These are phyloP conservation scores for Arthrinium phaeospermum DNA, from an alignment of 2,329 filamentous ascomycete genomes.

Conservation along the genomic window DNA sequence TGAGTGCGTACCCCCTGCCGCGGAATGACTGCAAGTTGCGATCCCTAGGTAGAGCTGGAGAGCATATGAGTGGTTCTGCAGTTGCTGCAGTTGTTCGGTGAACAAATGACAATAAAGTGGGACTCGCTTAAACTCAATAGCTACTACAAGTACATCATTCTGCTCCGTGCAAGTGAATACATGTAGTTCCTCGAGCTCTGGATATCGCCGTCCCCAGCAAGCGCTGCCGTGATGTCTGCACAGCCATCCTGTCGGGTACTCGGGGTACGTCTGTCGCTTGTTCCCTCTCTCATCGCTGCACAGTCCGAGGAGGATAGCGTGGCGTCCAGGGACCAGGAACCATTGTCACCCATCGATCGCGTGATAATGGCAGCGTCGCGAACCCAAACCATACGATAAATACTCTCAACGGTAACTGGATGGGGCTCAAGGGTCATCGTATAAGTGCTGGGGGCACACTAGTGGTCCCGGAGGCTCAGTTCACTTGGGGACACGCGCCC, in stretches of 20 bases:
- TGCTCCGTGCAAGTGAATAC: background rate
- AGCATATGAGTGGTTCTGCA: background rate
- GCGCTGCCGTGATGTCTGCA: background rate
- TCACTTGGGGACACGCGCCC: background rate
- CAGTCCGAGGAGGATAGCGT: background rate
- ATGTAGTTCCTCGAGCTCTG: background rate
- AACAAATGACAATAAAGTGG: background rate
- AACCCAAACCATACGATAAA: conserved; percentile 7
- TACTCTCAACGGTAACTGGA: background rate
- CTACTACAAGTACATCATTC: too few relatives aligned
- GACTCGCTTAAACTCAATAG: conserved; percentile 2
- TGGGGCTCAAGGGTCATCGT: background rate
- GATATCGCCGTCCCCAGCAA: background rate
- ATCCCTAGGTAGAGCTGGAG: background rate
- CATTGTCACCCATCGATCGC: background rate
- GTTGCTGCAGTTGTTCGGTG: background rate
- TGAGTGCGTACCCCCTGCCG: background rate
- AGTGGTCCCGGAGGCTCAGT: background rate
- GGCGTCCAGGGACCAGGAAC: background rate
- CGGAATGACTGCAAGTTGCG: background rate
- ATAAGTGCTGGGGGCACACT: background rate
- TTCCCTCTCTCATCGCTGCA: background rate
- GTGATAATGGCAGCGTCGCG: conserved; percentile 11
- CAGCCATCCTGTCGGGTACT: background rate
- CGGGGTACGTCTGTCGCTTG: background rate